Percentiles rank a stretch among this genome's conserved stretches.
These are phyloP conservation scores for Ceratobasidium sp. DNA, from an alignment of 1,284 basidiomycete species.

Conservation along the genomic window DNA sequence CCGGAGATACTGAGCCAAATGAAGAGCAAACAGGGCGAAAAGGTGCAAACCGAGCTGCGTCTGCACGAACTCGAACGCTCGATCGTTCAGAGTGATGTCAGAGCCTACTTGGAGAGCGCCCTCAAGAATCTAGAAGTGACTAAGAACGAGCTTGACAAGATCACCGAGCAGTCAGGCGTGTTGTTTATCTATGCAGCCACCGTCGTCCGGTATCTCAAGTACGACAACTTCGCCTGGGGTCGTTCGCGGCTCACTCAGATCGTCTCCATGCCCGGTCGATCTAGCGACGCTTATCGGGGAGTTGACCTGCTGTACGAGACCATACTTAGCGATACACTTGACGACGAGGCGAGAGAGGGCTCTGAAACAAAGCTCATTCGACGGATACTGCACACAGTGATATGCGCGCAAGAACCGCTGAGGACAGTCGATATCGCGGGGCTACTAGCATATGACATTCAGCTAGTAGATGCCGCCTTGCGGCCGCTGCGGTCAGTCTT, in stretches of 20 bases:
- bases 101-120: neutral
- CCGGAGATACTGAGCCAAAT: neutral
- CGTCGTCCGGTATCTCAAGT: neutral
- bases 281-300: neutral
- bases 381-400: neutral
- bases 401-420: slow-evolving; percentile 24
- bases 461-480: neutral
- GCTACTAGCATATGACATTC: neutral
- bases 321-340: slow-evolving; percentile 1
- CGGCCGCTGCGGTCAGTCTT: slow-evolving; percentile 12
- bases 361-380: slow-evolving; percentile 19
- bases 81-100: neutral
- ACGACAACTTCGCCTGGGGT: neutral
- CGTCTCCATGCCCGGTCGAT: neutral
- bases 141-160: neutral
- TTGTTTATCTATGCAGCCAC: slow-evolving; percentile 39
- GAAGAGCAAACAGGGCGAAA: neutral
- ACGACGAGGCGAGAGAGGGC: neutral
- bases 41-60: neutral
- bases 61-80: slow-evolving; percentile 10
- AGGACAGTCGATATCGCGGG: neutral
- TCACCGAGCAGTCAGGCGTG: neutral
- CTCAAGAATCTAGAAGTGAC: neutral
- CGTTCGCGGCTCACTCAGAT: neutral
- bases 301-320: slow-evolving; percentile 2